phyloP scores from a whole-genome alignment of 345 rosid genomes.

The Salix brachista region DNA sequence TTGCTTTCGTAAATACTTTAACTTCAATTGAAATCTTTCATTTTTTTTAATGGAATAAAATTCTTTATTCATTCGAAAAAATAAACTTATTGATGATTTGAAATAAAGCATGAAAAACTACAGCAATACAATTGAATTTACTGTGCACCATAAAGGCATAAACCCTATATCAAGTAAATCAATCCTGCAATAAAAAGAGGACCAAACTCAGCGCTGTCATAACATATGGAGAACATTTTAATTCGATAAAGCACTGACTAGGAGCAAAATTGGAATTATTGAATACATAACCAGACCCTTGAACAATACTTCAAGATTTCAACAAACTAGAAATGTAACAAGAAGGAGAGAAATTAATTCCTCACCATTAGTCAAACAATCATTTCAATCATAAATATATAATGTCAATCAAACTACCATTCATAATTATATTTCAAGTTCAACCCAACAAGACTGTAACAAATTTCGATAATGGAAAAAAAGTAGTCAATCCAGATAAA shows the following conservation, averaged over 20 bases:
- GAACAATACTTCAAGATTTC: conserved; percentile 5
- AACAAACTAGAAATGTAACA: not conserved
- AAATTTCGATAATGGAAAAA: not conserved
- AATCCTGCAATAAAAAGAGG: not conserved
- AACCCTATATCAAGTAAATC: not conserved
- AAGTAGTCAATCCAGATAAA: not conserved
- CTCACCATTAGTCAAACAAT: not conserved
- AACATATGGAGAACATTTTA: not conserved
- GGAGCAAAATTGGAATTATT: not conserved
- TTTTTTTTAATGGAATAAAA: too few relatives aligned
- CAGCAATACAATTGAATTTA: too few relatives aligned
- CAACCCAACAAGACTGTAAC: not conserved
- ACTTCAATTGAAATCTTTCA: not conserved
- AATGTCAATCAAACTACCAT: not conserved
- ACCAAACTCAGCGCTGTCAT: not conserved
- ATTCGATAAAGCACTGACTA: conserved; percentile 2
- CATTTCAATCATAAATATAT: not conserved
- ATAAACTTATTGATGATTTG: too few relatives aligned
- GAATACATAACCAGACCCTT: not conserved
- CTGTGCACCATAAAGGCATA: not conserved
- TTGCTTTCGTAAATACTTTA: not conserved
- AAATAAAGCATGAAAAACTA: too few relatives aligned
- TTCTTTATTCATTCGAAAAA: too few relatives aligned
- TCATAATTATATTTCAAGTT: not conserved
- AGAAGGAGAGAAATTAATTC: not conserved